These are phyloP conservation scores for Viridothelium virens DNA, from an alignment of 495 filamentous ascomycete species.

Conservation along the genomic window DNA sequence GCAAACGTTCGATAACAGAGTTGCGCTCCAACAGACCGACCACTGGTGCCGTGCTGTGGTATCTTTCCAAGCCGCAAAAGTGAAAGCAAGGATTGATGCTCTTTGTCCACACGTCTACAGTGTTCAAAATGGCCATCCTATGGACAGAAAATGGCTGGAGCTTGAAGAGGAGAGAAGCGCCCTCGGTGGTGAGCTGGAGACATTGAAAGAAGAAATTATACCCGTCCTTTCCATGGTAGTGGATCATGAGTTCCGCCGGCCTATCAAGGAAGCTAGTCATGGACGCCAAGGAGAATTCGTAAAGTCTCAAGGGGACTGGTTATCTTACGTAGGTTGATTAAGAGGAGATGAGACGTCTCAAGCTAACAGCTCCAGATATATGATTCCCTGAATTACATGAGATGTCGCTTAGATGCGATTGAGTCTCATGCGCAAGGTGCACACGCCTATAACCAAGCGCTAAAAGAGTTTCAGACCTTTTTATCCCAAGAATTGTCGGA, in stretches of 20 bases:
- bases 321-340: conserved; percentile 13
- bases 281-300: not conserved
- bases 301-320: conserved; percentile 15
- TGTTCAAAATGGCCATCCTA: conserved; percentile 14
- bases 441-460: conserved; percentile 11
- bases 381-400: conserved; percentile 20
- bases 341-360: not conserved
- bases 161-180: conserved; percentile 14
- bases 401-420: conserved; percentile 11
- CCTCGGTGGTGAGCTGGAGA: conserved; percentile 21
- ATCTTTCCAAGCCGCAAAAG: conserved; percentile 25
- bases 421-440: conserved; percentile 14
- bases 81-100: conserved; percentile 29
- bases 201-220: conserved; percentile 31
- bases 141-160: conserved; percentile 11
- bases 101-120: conserved; percentile 16
- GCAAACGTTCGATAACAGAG: conserved; percentile 12
- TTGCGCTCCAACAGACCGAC: conserved; percentile 26
- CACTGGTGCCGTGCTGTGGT: conserved; percentile 31
- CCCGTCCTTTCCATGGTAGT: conserved; percentile 34
- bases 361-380: not conserved
- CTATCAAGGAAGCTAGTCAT: conserved; percentile 17
- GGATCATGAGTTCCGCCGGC: conserved; percentile 22
- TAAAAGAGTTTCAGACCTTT: conserved; percentile 1
- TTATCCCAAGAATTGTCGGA: not conserved